Evolutionary conservation across 352 stramenopile species (phyloP).

Genomic region (Phytophthora sp.): DNA sequence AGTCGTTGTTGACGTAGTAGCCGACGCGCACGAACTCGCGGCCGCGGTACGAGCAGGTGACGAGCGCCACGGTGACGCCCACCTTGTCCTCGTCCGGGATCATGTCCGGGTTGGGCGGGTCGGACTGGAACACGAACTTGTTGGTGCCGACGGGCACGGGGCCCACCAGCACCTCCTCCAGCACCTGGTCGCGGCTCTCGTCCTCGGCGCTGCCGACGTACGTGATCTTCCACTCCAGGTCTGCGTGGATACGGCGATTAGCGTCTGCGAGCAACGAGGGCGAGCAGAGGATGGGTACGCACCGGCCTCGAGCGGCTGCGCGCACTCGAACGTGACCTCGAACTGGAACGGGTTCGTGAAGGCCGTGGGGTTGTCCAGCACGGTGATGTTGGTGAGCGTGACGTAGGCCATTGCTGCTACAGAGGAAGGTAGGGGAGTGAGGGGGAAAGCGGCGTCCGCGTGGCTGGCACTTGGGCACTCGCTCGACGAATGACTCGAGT

Average conservation of each 20-base stretch:
- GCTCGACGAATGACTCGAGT: constrained; percentile 21
- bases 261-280: too few species aligned
- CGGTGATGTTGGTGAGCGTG: constrained; percentile 94
- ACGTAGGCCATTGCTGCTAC: constrained; percentile 77
- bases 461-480: constrained; percentile 11
- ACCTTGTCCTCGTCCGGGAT: constrained; percentile 97
- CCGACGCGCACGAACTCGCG: constrained; percentile 96
- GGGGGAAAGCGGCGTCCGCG: neutral
- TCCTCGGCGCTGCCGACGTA: constrained; percentile 98
- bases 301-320: constrained; percentile 95
- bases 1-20: constrained; percentile 99
- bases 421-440: constrained; percentile 16
- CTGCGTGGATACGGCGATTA: constrained; percentile 48
- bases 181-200: constrained; percentile 95
- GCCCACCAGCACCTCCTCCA: constrained; percentile 98
- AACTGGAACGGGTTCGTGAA: constrained; percentile 99
- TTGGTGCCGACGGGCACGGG: constrained; percentile 98
- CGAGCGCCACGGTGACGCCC: constrained; percentile 98
- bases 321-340: constrained; percentile 99
- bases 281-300: constrained; percentile 33
- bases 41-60: constrained; percentile 98
- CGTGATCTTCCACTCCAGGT: constrained; percentile 99
- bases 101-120: constrained; percentile 90
- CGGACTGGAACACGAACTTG: constrained; percentile 98
- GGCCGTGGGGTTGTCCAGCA: constrained; percentile 97